Conservation (phyloP, 768 basidiomycete genomes). For the Tricholoma terreum region DNA sequence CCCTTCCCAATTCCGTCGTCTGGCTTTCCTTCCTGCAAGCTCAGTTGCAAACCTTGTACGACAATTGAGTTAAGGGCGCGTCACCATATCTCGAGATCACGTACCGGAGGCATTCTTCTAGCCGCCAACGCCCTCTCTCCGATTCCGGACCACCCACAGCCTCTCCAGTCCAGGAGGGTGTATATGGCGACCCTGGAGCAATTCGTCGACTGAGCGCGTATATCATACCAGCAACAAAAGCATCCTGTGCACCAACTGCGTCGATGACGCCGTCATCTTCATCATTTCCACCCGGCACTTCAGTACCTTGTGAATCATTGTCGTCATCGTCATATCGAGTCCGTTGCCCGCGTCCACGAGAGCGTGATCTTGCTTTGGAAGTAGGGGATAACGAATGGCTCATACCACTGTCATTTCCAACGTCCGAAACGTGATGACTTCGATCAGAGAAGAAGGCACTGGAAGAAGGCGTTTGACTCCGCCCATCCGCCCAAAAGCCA, state of each 20-base stretch:
- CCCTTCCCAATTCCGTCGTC: constrained; percentile 60
- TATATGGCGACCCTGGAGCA: constrained; percentile 75
- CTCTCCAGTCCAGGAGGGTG: constrained; percentile 48
- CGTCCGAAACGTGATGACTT: constrained; percentile 16
- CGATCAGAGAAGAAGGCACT: constrained; percentile 48
- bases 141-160: constrained; percentile 30
- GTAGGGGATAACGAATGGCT: constrained; percentile 23
- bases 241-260: constrained; percentile 77
- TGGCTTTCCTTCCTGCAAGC: constrained; percentile 71
- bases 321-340: constrained; percentile 45
- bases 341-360: constrained; percentile 20
- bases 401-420: constrained; percentile 24
- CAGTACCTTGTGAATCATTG: constrained; percentile 58
- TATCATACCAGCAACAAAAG: constrained; percentile 87
- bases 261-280: constrained; percentile 50
- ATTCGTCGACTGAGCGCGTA: constrained; percentile 71
- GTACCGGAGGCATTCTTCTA: constrained; percentile 81
- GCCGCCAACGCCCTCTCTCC: constrained; percentile 60
- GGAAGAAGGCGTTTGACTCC: constrained; percentile 53
- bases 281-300: constrained; percentile 41
- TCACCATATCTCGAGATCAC: constrained; percentile 10
- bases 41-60: constrained; percentile 74
- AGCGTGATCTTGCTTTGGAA: constrained; percentile 14
- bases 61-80: neutral
- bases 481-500: constrained; percentile 70